Percentiles rank a stretch among this genome's conserved stretches.
Evolutionary conservation across 768 basidiomycete genomes (phyloP).

Genomic region (Chalciporus chontae): DNA sequence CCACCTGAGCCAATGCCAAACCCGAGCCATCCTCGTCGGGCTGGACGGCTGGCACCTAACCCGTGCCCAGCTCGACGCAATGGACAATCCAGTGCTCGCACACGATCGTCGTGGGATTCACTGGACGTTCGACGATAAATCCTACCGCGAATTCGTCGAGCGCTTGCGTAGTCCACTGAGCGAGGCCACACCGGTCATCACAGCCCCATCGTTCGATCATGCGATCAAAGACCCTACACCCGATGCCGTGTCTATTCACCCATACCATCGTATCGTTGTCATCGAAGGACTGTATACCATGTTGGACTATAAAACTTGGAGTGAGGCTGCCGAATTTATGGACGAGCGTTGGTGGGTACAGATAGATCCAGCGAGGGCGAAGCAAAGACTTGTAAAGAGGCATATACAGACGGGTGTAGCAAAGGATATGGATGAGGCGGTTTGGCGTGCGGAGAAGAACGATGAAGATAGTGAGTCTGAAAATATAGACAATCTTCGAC

Average conservation of each 20-base stretch:
- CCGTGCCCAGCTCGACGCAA: constrained; percentile 68
- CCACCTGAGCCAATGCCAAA: background rate
- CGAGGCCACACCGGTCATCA: constrained; percentile 30
- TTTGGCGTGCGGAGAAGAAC: constrained; percentile 71
- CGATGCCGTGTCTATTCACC: constrained; percentile 52
- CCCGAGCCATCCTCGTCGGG: constrained; percentile 61
- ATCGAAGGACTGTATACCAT: constrained; percentile 91
- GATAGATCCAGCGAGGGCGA: constrained; percentile 53
- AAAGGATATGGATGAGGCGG: constrained; percentile 57
- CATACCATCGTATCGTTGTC: constrained; percentile 72
- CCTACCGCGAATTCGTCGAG: constrained; percentile 66
- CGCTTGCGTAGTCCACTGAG: constrained; percentile 43
- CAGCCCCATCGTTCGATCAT: constrained; percentile 85
- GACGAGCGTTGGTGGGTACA: constrained; percentile 81
- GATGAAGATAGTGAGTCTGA: constrained; percentile 67
- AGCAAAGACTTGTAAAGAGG: constrained; percentile 57
- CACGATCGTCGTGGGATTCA: constrained; percentile 79
- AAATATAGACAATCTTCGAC: background rate
- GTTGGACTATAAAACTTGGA: constrained; percentile 73
- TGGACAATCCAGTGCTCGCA: constrained; percentile 75
- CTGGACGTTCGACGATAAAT: constrained; percentile 85
- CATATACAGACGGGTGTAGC: constrained; percentile 80
- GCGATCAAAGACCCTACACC: constrained; percentile 80
- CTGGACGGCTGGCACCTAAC: constrained; percentile 93
- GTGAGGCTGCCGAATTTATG: constrained; percentile 53